Base-by-base conservation (phyloP, 192 early-diverging fungal genomes). In the Dispira simplex region DNA sequence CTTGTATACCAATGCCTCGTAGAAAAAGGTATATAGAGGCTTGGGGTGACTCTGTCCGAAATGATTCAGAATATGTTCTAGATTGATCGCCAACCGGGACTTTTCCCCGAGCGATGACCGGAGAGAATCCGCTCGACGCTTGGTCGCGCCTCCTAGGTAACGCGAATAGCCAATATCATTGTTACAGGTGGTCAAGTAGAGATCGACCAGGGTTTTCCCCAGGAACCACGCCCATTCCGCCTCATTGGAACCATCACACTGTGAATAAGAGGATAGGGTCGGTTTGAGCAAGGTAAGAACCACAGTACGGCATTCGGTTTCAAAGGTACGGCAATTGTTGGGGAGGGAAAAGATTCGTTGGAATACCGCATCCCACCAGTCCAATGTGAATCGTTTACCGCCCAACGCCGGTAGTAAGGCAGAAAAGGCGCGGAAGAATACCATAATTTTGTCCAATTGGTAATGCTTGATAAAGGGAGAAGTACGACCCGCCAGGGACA, bases 401-500 rank as follows among this genome's bases (percentile, higher is more conserved):
- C 54, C 54, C 13, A 56, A 27, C 25, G 54, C 54, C 0, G 54
- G 54, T 3, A 56, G 54, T 14, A 56, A 25, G 25, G 3, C 11
- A 28, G 54, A 18, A 56, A 56, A 56, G 54, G 25, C 54, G 20
- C 54, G 16, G 28, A 56, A 56, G 23, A 56, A 56, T 8, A 56
- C 28, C 25, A 56, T 28, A 13, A 28, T 56, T 56, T 56, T 56
- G 23, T 56, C 54, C 25, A 56, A 28, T 21, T 14, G 54, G 28
- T 13, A 14, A 28, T 56, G 49, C 49, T 18, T 51, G 49, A 8
- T 8, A 51, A 51, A 23, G 23, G 49, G 49, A 51, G 8, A 23
- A 51, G 23, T 23, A 23, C 8, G 49, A 51, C 8, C 49, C 49
- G 49, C 49, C n/a, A 23, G 49, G 23, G 49, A 4, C 49, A 3